Evolutionary conservation across 2,329 filamentous ascomycete genomes (phyloP), one percentile per base, ranked within the genome.

Genomic region (Xylariaceae sp.): DNA sequence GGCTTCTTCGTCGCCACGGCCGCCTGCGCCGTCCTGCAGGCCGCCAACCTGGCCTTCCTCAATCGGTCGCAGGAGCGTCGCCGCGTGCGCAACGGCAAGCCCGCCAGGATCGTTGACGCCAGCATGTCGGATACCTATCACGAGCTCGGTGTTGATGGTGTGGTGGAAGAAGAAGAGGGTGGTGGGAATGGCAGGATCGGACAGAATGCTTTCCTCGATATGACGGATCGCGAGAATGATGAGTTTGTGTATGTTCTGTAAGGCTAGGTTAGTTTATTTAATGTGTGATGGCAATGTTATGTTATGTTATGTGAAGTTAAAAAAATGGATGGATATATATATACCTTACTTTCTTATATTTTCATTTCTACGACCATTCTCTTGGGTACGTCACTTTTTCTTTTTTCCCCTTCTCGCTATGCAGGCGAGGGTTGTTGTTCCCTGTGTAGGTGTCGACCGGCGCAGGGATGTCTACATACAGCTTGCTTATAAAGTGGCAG

Each of bases 191-290:
- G 52, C 2, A 59, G 56, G 34, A 51, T 73, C 9, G 74, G 73
- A 5, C 63, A 68, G 11, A 66, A 72, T 37, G 71, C 69, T 0
- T 75, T 74, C 38, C 50, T 70, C 45, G 80, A 85, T 56, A 44
- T 82, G 51, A 83, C 80, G 1, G 81, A 84, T 54, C 61, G 70
- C n/a, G 62, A 81, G 62, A 84, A 84, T 50, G 77, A 84, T 39
- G 78, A 83, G 54, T 83, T 83, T 61, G 68, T 81, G 1, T 52
- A 52, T 16, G 34, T 52, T 14, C 19, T 52, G 21, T 52, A 36
- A 37, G 21, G 21, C 11, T 24, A 24, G 21, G 21, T 24, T 7
- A 24, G 6, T 24, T 24, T 24, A 24, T 24, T 24, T 24, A 24
- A 24, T 7, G 11, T 6, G 21, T 14, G 13, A 6, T 31, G 13